A percentile compares a stretch with the other conserved stretches of the same genome.
Conservation (phyloP, 768 basidiomycete genomes). For the Hypsizygus marmoreus region DNA sequence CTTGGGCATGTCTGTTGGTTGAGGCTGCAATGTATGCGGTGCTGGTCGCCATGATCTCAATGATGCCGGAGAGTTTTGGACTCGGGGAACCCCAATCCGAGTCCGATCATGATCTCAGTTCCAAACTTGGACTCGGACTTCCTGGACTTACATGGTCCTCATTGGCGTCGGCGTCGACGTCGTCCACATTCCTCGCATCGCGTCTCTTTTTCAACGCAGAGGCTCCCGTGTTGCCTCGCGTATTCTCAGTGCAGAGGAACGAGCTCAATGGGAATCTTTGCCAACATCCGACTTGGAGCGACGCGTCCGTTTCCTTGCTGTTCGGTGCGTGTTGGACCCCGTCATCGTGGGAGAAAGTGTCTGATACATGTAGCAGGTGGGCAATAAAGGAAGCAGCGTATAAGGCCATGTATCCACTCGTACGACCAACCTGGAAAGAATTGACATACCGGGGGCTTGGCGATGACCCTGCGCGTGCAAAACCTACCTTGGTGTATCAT, state of each 20-base stretch:
- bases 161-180: constrained; percentile 80
- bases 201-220: constrained; percentile 51
- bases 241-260: constrained; percentile 61
- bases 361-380: constrained; percentile 54
- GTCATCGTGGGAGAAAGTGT: too few relatives aligned
- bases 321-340: constrained; percentile 54
- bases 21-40: constrained; percentile 47
- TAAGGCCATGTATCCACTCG: constrained; percentile 73
- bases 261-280: constrained; percentile 39
- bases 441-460: constrained; percentile 48
- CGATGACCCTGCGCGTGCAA: constrained; percentile 22
- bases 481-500: constrained; percentile 46
- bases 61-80: constrained; percentile 10
- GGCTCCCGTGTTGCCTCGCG: constrained; percentile 52
- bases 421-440: constrained; percentile 74
- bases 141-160: constrained; percentile 48
- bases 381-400: constrained; percentile 84
- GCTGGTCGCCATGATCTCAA: constrained; percentile 26
- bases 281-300: constrained; percentile 19
- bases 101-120: constrained; percentile 12
- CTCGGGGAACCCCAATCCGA: constrained; percentile 8
- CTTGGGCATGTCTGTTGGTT: constrained; percentile 48
- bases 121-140: constrained; percentile 1
- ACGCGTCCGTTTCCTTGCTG: constrained; percentile 60
- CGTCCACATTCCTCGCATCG: constrained; percentile 67